phyloP scores from a whole-genome alignment of 2,329 filamentous ascomycete species.

The Stylonectria norvegica region DNA sequence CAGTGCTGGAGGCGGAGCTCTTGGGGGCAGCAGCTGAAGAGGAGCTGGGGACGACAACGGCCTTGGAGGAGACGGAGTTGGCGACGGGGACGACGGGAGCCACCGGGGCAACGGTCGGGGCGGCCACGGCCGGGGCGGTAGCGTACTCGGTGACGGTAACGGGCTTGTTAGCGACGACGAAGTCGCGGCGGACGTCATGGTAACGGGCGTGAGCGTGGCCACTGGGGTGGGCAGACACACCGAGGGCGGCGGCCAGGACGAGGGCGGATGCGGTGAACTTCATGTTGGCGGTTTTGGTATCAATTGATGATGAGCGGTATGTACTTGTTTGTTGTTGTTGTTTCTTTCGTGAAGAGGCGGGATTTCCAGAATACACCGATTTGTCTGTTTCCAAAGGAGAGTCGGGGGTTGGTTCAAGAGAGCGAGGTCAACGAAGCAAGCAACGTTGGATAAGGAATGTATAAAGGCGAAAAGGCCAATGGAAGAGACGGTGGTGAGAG shows the following conservation, averaged over 20 bases:
- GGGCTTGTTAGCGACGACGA: conserved; percentile 36
- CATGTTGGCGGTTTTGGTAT: conserved; percentile 30
- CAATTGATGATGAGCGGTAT: conserved; percentile 7
- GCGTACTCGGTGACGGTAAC: conserved; percentile 23
- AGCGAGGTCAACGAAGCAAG: conserved; percentile 21
- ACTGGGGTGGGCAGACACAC: conserved; percentile 41
- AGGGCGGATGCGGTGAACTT: conserved; percentile 39
- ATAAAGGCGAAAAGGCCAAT: conserved; percentile 22
- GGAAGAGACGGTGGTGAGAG: conserved; percentile 13
- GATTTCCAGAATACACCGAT: conserved; percentile 24
- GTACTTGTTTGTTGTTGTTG: conserved; percentile 11
- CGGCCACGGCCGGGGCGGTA: conserved; percentile 14
- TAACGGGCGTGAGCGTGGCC: conserved; percentile 36
- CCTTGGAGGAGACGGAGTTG: conserved; percentile 5
- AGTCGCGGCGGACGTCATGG: conserved; percentile 32
- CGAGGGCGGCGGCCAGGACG: conserved; percentile 39
- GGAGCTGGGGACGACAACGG: background rate
- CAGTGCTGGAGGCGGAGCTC: conserved; percentile 8
- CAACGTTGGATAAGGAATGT: conserved; percentile 24
- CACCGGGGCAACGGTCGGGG: conserved; percentile 11
- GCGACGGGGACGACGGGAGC: conserved; percentile 5
- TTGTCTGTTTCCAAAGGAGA: conserved; percentile 22
- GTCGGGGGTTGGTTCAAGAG: conserved; percentile 18
- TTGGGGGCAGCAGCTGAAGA: background rate
- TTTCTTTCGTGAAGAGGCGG: conserved; percentile 1